A percentile compares a stretch with the other conserved stretches of the same genome.
phyloP scores from a whole-genome alignment of 1,284 basidiomycete genomes.

The Leccinum subrobustum region DNA sequence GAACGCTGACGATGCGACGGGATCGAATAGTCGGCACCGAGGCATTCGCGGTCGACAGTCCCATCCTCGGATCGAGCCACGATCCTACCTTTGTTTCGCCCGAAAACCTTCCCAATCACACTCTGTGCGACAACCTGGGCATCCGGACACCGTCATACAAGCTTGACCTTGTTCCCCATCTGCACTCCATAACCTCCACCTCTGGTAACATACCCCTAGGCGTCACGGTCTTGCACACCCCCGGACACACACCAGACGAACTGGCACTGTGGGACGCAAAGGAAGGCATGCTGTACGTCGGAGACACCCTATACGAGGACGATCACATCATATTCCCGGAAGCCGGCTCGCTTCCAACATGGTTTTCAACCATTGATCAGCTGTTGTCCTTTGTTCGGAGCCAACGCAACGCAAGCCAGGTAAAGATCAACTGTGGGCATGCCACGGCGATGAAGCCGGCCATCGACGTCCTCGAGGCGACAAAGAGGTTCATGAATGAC shows the following conservation, averaged over 20 bases:
- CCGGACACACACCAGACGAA: conserved; percentile 57
- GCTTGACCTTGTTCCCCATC: conserved; percentile 44
- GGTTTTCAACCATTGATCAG: conserved; percentile 44
- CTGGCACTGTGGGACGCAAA: conserved; percentile 48
- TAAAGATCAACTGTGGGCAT: conserved; percentile 50
- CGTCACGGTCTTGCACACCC: conserved; percentile 49
- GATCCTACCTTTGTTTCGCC: conserved; percentile 44
- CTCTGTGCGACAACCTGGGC: conserved; percentile 43
- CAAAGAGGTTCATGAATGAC: conserved; percentile 46
- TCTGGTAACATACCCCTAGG: conserved; percentile 27
- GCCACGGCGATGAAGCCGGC: conserved; percentile 44
- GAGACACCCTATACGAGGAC: conserved; percentile 54
- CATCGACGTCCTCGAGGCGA: conserved; percentile 41
- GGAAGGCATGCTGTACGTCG: conserved; percentile 53
- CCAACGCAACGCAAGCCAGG: conserved; percentile 26
- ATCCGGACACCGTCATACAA: conserved; percentile 44
- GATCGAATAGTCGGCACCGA: conserved; percentile 44
- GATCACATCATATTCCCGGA: conserved; percentile 53
- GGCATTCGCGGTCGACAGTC: conserved; percentile 46
- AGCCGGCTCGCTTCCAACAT: conserved; percentile 48
- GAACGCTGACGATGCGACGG: background rate
- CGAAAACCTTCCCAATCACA: conserved; percentile 40
- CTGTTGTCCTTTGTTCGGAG: conserved; percentile 41
- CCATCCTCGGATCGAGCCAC: conserved; percentile 46
- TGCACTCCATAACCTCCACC: conserved; percentile 28